Evolutionary conservation across 2,329 filamentous ascomycete genomes (phyloP), one percentile per base, ranked within the genome.

Genomic region (Aspergillus clavatus): DNA sequence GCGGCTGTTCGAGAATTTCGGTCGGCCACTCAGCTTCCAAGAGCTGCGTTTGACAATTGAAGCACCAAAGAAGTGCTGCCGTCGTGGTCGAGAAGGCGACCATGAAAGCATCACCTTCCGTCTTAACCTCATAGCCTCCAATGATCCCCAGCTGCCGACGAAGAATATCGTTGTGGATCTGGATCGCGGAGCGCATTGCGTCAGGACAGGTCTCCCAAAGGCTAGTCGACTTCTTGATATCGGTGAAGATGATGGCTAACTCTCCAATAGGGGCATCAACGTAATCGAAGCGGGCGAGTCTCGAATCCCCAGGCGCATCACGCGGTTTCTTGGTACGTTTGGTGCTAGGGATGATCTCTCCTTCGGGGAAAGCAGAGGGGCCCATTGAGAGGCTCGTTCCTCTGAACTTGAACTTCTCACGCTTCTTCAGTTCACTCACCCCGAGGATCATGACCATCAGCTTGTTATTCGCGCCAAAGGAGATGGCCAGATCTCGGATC

Each of bases 391-490:
- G 84, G 70, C 87, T 94, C 59, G 89, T 83, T 31, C 87, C 88
- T 45, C 88, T 80, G 41, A 86, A 72, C 70, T 84, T 67, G 42
- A 84, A 86, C 52, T 86, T 81, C 63, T 94, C 87, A 46, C 89
- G 82, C 62, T 87, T 87, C 70, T 95, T 91, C 43, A 98, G 73
- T 61, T 97, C 90, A 44, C 86, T 84, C 28, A 98, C 86, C 44
- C 90, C 91, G 43, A 98, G 83, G 75, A 98, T 88, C 91, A 97
- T 97, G 36, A 98, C 89, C 90, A 97, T 97, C 52, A 97, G 87
- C 72, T 98, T 98, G 61, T 85, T 86, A 1, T 84, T 90, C 10
- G 91, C 88, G 42, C 93, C 93, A 65, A 96, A 97, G 1, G 91
- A 89, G 63, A 98, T 95, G 33, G 93, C 93, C 43, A 97, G 75